Evolutionary conservation across 176 grass and related monocot species (phyloP), one percentile per base, ranked within the genome.

Genomic region (Phragmites australis): DNA sequence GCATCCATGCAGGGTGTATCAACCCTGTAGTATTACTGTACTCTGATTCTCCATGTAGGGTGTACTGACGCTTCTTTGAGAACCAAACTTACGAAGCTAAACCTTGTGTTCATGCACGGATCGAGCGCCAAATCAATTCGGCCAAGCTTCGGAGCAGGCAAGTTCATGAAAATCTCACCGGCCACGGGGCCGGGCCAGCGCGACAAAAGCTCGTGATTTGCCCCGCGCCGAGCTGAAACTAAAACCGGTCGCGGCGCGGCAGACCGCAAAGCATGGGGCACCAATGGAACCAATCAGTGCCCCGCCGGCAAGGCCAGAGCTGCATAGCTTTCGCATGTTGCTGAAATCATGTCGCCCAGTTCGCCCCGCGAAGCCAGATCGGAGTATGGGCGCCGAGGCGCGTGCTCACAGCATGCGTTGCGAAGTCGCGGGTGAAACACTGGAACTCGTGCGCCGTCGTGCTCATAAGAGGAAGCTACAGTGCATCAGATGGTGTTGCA

Each of bases 271-370:
- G 60, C 30, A 40, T 79, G 60, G 46, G 9, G 46, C 76, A 17
- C 60, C 45, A 25, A 5, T n/a, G 75, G 58, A 77, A 22, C 27
- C 12, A 52, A 79, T 65, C 11, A 39, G 44, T 78, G 6, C 75
- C 29, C 45, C 44, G 59, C 51, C 76, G 45, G 44, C 76, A 65
- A 17, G 29, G 19, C 19, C 42, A 5, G 41, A 60, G 11, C 53
- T 71, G 41, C 40, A 48, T 18, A 32, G 65, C 21, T 58, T 57
- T 46, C 58, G 2, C 56, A n/a, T 47, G 42, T 23, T 46, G 66
- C 53, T n/a, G 27, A 49, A 49, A 62, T 61, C 68, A 62, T 82
- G 18, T 32, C 41, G 5, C 5, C 14, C 18, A 6, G 60, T 37
- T 5, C 58, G 29, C 13, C 27, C 1, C 14, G 3, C 58, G 58